Evolutionary conservation across 495 filamentous ascomycete genomes (phyloP).

Genomic region (Penicillium paradoxum): DNA sequence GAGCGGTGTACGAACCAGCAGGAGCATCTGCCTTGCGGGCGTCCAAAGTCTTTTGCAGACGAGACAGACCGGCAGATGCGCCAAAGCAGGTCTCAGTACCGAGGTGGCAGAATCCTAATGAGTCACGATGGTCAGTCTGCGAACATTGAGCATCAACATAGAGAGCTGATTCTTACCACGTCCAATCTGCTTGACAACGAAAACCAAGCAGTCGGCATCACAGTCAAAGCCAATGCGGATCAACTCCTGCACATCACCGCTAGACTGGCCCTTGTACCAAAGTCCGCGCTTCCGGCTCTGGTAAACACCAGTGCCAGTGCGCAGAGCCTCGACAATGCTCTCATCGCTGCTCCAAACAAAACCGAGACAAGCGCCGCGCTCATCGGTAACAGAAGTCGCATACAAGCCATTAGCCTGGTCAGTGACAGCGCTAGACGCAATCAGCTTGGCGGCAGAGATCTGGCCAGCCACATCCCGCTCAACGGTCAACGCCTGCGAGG

Average conservation of each 20-base stretch:
- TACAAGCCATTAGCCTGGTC: conserved; percentile 81
- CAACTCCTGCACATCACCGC: conserved; percentile 87
- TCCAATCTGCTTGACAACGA: conserved; percentile 84
- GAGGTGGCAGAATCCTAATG: conserved; percentile 84
- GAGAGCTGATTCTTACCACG: conserved; percentile 40
- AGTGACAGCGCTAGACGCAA: conserved; percentile 65
- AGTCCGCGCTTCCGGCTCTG: conserved; percentile 90
- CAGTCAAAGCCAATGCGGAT: conserved; percentile 82
- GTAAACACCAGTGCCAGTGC: conserved; percentile 88
- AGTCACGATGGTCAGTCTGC: conserved; percentile 21
- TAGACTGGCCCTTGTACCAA: conserved; percentile 95
- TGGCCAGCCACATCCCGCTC: conserved; percentile 52
- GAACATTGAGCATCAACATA: neutral
- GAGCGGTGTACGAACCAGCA: conserved; percentile 84
- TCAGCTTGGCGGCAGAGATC: conserved; percentile 61
- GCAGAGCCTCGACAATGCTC: conserved; percentile 79
- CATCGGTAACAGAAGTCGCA: conserved; percentile 84
- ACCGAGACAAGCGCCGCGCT: conserved; percentile 77
- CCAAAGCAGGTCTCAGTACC: conserved; percentile 91
- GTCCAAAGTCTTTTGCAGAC: conserved; percentile 77
- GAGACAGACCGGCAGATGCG: conserved; percentile 69
- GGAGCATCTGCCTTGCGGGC: conserved; percentile 76
- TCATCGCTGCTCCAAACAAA: conserved; percentile 91
- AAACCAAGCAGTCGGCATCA: conserved; percentile 86
- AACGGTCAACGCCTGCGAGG: conserved; percentile 62